A percentile compares a stretch with the other conserved stretches of the same genome.
Conservation (phyloP, 805 yeast genomes). For the Starmerella bombicola region DNA sequence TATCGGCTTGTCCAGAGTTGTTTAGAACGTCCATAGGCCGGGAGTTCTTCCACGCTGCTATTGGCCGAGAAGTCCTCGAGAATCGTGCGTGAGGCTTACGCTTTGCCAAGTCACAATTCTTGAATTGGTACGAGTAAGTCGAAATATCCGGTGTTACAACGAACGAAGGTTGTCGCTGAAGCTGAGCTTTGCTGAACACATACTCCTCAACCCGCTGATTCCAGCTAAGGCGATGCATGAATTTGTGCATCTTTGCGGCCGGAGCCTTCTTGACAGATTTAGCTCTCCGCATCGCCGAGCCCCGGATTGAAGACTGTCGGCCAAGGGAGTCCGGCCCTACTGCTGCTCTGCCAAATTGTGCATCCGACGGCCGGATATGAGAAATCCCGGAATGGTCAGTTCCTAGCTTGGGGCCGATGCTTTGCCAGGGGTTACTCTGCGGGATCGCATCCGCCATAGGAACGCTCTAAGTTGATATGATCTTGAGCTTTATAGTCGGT, state of each 20-base stretch:
- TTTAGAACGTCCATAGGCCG: slow-evolving; percentile 14
- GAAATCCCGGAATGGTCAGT: neutral
- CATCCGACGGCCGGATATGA: neutral
- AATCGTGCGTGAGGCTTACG: slow-evolving; percentile 14
- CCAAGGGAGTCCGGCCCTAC: neutral
- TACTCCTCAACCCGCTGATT: slow-evolving; percentile 9
- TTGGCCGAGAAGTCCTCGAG: slow-evolving; percentile 15
- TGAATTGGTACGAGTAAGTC: slow-evolving; percentile 12
- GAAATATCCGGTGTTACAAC: slow-evolving; percentile 21
- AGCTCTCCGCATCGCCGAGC: neutral
- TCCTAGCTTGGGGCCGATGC: neutral
- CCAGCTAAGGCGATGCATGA: slow-evolving; percentile 12
- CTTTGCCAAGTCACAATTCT: slow-evolving; percentile 12
- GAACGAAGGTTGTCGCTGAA: slow-evolving; percentile 19
- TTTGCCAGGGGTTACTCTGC: neutral
- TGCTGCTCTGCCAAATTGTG: neutral
- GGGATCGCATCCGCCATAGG: neutral
- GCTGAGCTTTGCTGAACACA: slow-evolving; percentile 10
- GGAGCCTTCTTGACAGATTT: slow-evolving; percentile 7
- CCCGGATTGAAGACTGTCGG: neutral
- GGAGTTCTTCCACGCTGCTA: slow-evolving; percentile 16
- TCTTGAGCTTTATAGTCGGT: too few relatives aligned
- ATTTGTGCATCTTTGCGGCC: slow-evolving; percentile 6
- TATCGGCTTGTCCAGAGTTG: slow-evolving; percentile 7
- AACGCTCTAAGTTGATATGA: too few relatives aligned